A percentile compares a stretch with the other conserved stretches of the same genome.
phyloP scores from a whole-genome alignment of 768 basidiomycete genomes.

The Tylopilus balloui region DNA sequence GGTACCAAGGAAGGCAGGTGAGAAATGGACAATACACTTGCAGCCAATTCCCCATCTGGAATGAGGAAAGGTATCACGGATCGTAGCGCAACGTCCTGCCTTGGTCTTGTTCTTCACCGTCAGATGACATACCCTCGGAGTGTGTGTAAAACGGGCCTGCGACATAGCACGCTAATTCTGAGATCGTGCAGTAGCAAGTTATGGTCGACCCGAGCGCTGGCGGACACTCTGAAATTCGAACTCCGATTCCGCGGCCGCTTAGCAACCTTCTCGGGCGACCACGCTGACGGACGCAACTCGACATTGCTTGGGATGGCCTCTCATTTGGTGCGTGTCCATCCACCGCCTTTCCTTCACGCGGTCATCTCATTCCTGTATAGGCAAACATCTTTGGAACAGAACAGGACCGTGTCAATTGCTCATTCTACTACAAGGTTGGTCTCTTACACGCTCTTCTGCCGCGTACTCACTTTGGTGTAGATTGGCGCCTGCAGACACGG shows the following conservation, averaged over 20 bases:
- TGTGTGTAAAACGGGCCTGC: too few species aligned
- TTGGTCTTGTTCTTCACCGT: too few species aligned
- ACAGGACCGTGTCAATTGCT: constrained; percentile 96
- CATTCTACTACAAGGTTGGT: constrained; percentile 93
- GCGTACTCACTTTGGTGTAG: constrained; percentile 35
- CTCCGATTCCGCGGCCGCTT: constrained; percentile 21
- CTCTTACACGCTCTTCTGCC: neutral
- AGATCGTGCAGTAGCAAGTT: too few species aligned
- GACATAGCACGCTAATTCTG: too few species aligned
- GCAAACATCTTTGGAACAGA: constrained; percentile 96
- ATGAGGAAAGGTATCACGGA: too few species aligned
- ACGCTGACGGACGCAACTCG: neutral
- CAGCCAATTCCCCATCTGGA: too few species aligned
- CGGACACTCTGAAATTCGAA: constrained; percentile 8
- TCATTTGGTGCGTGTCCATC: constrained; percentile 54
- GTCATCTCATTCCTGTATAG: constrained; percentile 33
- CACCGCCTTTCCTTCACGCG: neutral
- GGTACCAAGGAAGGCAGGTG: too few species aligned
- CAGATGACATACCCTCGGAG: too few species aligned
- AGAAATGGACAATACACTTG: too few species aligned
- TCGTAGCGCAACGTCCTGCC: too few species aligned
- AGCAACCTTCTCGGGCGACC: constrained; percentile 10
- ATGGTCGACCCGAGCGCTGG: too few species aligned
- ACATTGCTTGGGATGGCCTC: constrained; percentile 50
- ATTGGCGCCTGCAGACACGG: constrained; percentile 99